Base-by-base conservation (phyloP, 306 rosid genomes). In the Lithocarpus polystachyus region DNA sequence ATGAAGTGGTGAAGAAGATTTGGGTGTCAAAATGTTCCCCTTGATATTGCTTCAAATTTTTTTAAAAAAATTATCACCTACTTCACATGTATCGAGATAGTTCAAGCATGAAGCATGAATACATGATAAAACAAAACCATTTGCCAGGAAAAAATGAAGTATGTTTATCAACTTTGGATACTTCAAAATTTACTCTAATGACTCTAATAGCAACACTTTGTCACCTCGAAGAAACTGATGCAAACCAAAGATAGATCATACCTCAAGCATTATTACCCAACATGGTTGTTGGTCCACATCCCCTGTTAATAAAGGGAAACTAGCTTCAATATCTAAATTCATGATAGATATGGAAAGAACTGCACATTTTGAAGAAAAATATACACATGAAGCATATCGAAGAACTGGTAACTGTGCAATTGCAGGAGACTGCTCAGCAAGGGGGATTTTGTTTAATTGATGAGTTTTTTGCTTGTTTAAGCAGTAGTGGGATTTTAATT, bases 241-340 rank as follows among this genome's bases (percentile, higher is more conserved):
- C 73, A 76, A 71, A 75, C 57, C 72, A 87, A 72, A 72, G 67
- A 52, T 53, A 82, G 72, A 79, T 73, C 80, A 81, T 75, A 95
- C 99, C 97, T 95, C 99, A 28, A 95, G 98, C 99, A 95, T 95
- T 81, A 95, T 89, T 19, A 95, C 99, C 99, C 99, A 95, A 80
- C 99, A 92, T 37, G 97, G 95, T 79, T 92, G 92, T 76, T 87
- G 88, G 87, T 91, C 83, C 81, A 84, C 95, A 45, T 86, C 80
- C 82, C 96, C 99, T 95, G 87, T 81, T 69, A 69, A 79, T 77
- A 48, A 23, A 75, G 70, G 28, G n/a, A 64, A 28, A 72, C 62
- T 35, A 83, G 74, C 68, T 68, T 65, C 15, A 69, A 2, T 73
- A 29, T 53, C 71, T 72, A 56, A 74, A 24, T 33, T 72, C 68